Base-by-base conservation (phyloP, 2,329 filamentous ascomycete species). In the Fonsecaea erecta region DNA sequence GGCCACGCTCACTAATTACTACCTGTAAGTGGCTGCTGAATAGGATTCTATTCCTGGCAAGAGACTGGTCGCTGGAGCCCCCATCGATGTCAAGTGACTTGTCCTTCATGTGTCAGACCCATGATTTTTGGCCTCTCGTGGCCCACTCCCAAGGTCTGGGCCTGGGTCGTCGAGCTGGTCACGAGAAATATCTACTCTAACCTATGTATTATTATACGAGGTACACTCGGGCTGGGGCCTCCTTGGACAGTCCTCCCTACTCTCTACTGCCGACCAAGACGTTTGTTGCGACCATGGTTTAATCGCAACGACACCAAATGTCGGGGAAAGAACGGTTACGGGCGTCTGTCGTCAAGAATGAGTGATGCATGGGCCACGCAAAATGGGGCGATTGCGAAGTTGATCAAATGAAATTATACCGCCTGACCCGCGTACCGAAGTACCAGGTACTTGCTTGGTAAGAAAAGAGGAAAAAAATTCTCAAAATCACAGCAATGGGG, bases 371-470 rank as follows among this genome's bases (percentile, higher is more conserved):
- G 32, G 32, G 32, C 9, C 32, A 6, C 11, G 32, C 6, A 6
- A 16, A 40, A 34, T 6, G 7, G 32, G 32, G 32, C 32, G 32
- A 11, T 12, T 34, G 32, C 16, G 37, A 14, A 40, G 16, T 40
- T n/a, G 14, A 40, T 40, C 37, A 40, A 40, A 40, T 40, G 18
- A 58, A 46, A 58, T 58, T 58, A 30, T 48, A 14, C 28, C 30
- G 57, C 48, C 57, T 60, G 57, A 60, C 57, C 53, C 32, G 53
- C 18, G 53, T 40, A n/a, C 51, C 51, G 51, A 53, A 26, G 51
- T 53, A 53, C 51, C 14, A 53, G 26, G 30, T 34, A 53, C 51
- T 18, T 53, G 51, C 26, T 26, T 53, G 51, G 51, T 12, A 46
- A 28, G n/a, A 2, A 37, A 40, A 40, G 52, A 40, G 52, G 18